phyloP scores from a whole-genome alignment of 495 filamentous ascomycete genomes.

The Parathielavia appendiculata region DNA sequence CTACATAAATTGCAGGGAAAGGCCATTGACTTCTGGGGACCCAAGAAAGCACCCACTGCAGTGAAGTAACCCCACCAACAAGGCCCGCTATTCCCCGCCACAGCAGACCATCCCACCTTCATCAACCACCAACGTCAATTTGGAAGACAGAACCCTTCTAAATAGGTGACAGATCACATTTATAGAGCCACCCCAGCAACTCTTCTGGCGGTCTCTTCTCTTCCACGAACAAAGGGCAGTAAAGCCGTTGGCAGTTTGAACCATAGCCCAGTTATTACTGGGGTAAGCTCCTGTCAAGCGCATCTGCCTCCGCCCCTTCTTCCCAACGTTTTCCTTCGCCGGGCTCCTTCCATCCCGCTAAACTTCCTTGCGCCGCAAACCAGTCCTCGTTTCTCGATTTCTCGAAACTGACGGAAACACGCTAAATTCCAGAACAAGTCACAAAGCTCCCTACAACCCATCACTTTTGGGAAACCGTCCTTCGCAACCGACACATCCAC shows the following conservation, averaged over 20 bases:
- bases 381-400: not conserved
- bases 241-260: not conserved
- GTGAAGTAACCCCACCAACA: slow-evolving; percentile 16
- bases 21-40: no score
- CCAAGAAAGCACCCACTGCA: no score
- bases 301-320: not conserved
- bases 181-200: not conserved
- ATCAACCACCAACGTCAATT: not conserved
- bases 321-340: not conserved
- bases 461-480: no score
- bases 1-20: no score
- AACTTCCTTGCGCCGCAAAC: no score
- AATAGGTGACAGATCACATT: not conserved
- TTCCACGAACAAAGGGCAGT: not conserved
- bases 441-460: not conserved
- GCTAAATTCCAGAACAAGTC: no score
- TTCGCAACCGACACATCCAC: not conserved
- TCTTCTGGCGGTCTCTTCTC: not conserved
- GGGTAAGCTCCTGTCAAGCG: not conserved
- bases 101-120: slow-evolving; percentile 5
- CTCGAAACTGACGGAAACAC: not conserved
- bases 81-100: slow-evolving; percentile 4
- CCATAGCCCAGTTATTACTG: not conserved
- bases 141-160: not conserved
- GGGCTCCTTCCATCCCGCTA: not conserved